Conservation (phyloP, 768 basidiomycete genomes). For the Daedalea quercina region DNA sequence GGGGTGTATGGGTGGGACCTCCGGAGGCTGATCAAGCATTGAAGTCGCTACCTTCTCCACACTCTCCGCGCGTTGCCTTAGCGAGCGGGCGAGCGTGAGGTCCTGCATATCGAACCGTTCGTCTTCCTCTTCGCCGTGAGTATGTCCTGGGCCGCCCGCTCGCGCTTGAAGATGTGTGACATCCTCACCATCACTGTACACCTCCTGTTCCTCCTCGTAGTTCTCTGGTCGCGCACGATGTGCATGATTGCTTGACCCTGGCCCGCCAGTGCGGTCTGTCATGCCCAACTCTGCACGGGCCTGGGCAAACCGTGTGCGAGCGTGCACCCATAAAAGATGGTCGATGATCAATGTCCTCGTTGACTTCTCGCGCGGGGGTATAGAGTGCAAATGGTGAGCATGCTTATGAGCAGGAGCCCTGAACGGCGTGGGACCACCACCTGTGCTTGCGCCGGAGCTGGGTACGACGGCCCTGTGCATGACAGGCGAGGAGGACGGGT, state of each 20-base stretch:
- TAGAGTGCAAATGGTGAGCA: slow-evolving; percentile 82
- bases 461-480: slow-evolving; percentile 16
- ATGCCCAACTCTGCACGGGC: slow-evolving; percentile 82
- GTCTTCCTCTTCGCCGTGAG: slow-evolving; percentile 53
- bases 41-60: slow-evolving; percentile 76
- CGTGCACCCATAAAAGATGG: slow-evolving; percentile 83
- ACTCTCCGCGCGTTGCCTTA: slow-evolving; percentile 71
- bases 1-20: slow-evolving; percentile 47
- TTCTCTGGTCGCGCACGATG: slow-evolving; percentile 68
- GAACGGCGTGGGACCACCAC: slow-evolving; percentile 31
- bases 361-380: slow-evolving; percentile 85
- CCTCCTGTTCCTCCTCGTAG: slow-evolving; percentile 70
- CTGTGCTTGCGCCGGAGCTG: neutral
- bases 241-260: slow-evolving; percentile 49
- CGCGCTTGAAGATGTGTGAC: slow-evolving; percentile 39
- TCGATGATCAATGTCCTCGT: slow-evolving; percentile 84
- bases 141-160: slow-evolving; percentile 40
- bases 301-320: slow-evolving; percentile 73
- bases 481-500: slow-evolving; percentile 17
- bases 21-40: slow-evolving; percentile 78
- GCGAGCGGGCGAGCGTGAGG: slow-evolving; percentile 50
- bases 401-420: slow-evolving; percentile 79
- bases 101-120: slow-evolving; percentile 51
- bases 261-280: slow-evolving; percentile 74
- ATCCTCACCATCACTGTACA: slow-evolving; percentile 56